phyloP scores from a whole-genome alignment of 2,329 filamentous ascomycete species.

The Allantophomopsis lycopodina region DNA sequence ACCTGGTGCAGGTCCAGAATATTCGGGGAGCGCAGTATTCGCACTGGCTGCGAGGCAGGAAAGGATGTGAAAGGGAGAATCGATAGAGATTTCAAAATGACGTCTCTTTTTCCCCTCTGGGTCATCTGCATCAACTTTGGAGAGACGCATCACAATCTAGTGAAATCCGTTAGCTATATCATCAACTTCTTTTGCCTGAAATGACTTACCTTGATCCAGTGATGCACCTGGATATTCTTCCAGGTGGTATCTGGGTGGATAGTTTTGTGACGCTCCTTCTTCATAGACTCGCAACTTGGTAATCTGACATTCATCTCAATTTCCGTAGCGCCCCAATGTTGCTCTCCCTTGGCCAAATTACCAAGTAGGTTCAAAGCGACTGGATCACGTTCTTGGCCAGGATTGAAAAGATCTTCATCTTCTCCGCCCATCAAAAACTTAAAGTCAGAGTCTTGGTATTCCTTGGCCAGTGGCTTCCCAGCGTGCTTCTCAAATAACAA shows the following conservation, averaged over 20 bases:
- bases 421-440: conserved; percentile 53
- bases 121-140: conserved; percentile 50
- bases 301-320: conserved; percentile 66
- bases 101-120: conserved; percentile 42
- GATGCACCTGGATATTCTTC: conserved; percentile 60
- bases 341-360: conserved; percentile 37
- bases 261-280: conserved; percentile 42
- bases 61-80: conserved; percentile 63
- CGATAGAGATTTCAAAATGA: conserved; percentile 67
- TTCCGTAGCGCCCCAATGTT: conserved; percentile 52
- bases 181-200: neutral
- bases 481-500: conserved; percentile 60
- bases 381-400: neutral
- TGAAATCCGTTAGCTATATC: neutral
- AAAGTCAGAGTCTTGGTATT: conserved; percentile 53
- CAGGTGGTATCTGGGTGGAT: conserved; percentile 63
- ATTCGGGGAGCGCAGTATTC: conserved; percentile 57
- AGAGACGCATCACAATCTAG: conserved; percentile 61
- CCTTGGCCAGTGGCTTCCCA: conserved; percentile 45
- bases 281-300: conserved; percentile 55
- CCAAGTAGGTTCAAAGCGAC: conserved; percentile 48
- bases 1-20: conserved; percentile 36
- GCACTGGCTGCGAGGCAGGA: conserved; percentile 60
- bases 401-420: conserved; percentile 7
- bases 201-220: conserved; percentile 58